phyloP scores from a whole-genome alignment of 2,329 filamentous ascomycete genomes.

The Stachybotrys chartarum region DNA sequence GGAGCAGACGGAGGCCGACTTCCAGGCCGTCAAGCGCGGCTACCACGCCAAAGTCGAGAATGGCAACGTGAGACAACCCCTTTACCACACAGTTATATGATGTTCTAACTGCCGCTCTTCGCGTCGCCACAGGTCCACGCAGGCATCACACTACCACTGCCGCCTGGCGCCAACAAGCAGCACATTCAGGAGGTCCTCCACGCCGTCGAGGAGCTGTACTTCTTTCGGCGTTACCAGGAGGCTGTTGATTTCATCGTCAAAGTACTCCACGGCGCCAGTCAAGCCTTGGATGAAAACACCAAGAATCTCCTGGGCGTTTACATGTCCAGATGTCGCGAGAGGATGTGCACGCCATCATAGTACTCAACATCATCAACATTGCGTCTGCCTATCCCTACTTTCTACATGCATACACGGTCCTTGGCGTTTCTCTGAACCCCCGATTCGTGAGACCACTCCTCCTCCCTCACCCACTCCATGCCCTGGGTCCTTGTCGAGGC shows the following conservation, averaged over 20 bases:
- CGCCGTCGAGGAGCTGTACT: conserved; percentile 52
- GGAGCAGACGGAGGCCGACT: conserved; percentile 42
- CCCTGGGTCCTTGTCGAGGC: too few relatives aligned
- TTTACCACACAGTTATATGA: neutral
- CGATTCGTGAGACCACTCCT: too few relatives aligned
- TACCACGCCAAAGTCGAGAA: conserved; percentile 47
- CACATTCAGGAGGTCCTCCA: conserved; percentile 44
- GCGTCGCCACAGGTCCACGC: conserved; percentile 32
- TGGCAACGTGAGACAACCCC: conserved; percentile 37
- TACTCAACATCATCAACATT: neutral
- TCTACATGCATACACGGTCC: neutral
- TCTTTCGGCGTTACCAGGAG: conserved; percentile 38
- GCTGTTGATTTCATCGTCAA: conserved; percentile 32
- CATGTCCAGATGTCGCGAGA: conserved; percentile 31
- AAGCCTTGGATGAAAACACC: conserved; percentile 36
- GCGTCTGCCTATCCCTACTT: neutral
- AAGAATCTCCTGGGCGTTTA: conserved; percentile 33
- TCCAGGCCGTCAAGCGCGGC: conserved; percentile 34
- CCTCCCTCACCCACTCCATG: too few relatives aligned
- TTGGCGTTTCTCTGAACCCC: neutral
- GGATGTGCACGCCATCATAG: conserved; percentile 4
- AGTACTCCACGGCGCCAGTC: conserved; percentile 22
- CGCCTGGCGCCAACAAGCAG: conserved; percentile 31
- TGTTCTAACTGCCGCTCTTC: neutral
- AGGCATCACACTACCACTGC: conserved; percentile 33